Evolutionary conservation across 176 grass and related monocot genomes (phyloP).

Genomic region (Juncus inflexus): DNA sequence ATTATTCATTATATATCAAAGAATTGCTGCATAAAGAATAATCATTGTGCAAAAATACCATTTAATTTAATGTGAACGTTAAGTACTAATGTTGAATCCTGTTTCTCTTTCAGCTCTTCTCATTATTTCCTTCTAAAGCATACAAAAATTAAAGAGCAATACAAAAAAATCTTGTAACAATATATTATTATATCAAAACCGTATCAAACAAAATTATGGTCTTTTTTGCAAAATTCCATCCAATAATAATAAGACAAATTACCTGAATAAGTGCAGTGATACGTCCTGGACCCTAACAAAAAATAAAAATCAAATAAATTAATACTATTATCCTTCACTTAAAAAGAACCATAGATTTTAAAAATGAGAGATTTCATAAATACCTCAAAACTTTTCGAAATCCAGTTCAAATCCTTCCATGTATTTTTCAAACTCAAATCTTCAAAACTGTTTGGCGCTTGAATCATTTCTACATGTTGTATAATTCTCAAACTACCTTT

Average conservation of each 20-base stretch:
- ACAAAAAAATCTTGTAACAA: slow-evolving; percentile 6
- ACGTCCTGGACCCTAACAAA: slow-evolving; percentile 52
- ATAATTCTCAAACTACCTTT: slow-evolving; percentile 85
- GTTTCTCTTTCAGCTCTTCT: slow-evolving; percentile 16
- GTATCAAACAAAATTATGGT: too few species aligned
- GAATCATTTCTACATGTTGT: slow-evolving; percentile 73
- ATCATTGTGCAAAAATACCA: too few species aligned
- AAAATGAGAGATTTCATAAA: not conserved
- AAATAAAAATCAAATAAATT: slow-evolving; percentile 32
- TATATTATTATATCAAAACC: too few species aligned
- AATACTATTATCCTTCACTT: too few species aligned
- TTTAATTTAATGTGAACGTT: too few species aligned
- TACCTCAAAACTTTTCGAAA: slow-evolving; percentile 57
- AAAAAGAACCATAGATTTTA: too few species aligned
- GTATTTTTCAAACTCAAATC: slow-evolving; percentile 56
- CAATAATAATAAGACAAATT: slow-evolving; percentile 1
- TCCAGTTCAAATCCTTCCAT: slow-evolving; percentile 60
- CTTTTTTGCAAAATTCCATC: not conserved
- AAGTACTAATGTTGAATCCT: not conserved
- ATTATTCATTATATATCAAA: too few species aligned
- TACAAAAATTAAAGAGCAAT: not conserved
- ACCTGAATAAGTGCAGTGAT: slow-evolving; percentile 83
- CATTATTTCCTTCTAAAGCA: slow-evolving; percentile 19
- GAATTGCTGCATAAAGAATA: too few species aligned
- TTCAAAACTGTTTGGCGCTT: slow-evolving; percentile 43